These are phyloP conservation scores for Botrytis deweyae DNA, from an alignment of 2,329 filamentous ascomycete genomes.

Conservation along the genomic window DNA sequence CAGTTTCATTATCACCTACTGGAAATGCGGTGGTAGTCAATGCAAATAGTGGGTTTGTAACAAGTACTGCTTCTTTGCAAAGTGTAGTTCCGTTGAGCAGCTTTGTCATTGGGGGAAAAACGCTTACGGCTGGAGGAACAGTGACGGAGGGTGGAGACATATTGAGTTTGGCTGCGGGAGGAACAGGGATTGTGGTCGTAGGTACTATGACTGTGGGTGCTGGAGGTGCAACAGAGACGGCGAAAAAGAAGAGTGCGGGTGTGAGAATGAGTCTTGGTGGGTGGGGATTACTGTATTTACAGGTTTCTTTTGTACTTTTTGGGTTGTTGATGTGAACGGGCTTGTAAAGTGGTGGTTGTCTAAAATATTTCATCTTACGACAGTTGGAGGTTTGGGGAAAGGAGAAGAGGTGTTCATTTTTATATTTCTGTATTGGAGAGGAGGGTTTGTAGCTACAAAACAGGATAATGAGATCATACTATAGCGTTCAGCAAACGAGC, in stretches of 20 bases:
- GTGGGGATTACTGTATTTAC: constrained; percentile 16
- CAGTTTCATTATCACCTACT: constrained; percentile 22
- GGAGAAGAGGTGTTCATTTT: not conserved
- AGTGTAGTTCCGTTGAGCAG: constrained; percentile 21
- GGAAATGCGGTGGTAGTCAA: constrained; percentile 26
- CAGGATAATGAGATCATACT: not conserved
- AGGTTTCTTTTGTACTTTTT: constrained; percentile 3
- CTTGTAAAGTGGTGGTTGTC: not conserved
- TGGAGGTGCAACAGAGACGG: constrained; percentile 23
- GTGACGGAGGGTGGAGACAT: constrained; percentile 37
- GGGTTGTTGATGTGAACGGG: not conserved
- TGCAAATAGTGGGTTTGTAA: constrained; percentile 19
- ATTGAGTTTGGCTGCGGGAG: constrained; percentile 31
- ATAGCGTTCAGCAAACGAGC: not conserved
- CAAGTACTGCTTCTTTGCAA: constrained; percentile 11
- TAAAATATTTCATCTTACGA: not conserved
- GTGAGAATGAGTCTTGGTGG: not conserved
- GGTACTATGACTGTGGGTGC: constrained; percentile 33
- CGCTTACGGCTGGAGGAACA: constrained; percentile 33
- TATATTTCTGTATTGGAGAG: not conserved
- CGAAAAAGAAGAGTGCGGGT: constrained; percentile 31
- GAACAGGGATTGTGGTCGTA: constrained; percentile 31
- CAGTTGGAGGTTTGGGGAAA: not conserved
- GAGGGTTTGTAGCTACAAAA: not conserved
- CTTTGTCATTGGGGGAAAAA: constrained; percentile 33